Base-by-base conservation (phyloP, 805 yeast genomes). In the Millerozyma acaciae region DNA sequence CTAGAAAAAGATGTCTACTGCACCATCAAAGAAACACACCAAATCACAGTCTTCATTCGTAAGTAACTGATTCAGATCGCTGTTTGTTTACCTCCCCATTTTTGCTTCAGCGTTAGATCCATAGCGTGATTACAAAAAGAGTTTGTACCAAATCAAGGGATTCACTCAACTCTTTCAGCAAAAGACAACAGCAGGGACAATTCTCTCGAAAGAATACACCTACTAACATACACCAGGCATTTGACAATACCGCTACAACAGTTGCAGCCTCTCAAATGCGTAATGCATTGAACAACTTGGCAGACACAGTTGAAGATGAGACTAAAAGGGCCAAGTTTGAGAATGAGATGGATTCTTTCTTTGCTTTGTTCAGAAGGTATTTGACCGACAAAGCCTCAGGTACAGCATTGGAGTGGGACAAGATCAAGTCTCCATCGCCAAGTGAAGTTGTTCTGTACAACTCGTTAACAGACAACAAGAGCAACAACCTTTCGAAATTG, bases 241-340 rank as follows among this genome's bases (percentile, higher is more conserved):
- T 93, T 53, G 98, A 90, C 63, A 85, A 85, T 68, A 85, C 94
- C 44, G 86, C 96, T 30, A 86, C 96, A 36, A 85, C 85, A 43
- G 93, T 88, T 42, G 96, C 97, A 18, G 97, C 97, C 5, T 83
- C 95, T 43, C 97, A 87, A 64, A 93, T 90, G 97, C 81, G 97
- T 57, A 90, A 93, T 60, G 90, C 95, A 2, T 76, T 93, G 63
- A 90, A 90, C 75, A 77, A 75, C 60, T 70, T 90, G 57, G 81
- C 89, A 31, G 97, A 90, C 61, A 73, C 88, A n/a, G 84, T 85
- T 35, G 60, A 65, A 14, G 83, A 71, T 47, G 44, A 58, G 20
- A 70, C 66, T 12, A 51, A 53, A 32, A 76, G 72, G 50, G 55
- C 53, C 40, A 74, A 74, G 48, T 88, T 93, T 53, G 96, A 90